phyloP scores from a whole-genome alignment of 257 asterid species.

The Marsdenia floribunda region DNA sequence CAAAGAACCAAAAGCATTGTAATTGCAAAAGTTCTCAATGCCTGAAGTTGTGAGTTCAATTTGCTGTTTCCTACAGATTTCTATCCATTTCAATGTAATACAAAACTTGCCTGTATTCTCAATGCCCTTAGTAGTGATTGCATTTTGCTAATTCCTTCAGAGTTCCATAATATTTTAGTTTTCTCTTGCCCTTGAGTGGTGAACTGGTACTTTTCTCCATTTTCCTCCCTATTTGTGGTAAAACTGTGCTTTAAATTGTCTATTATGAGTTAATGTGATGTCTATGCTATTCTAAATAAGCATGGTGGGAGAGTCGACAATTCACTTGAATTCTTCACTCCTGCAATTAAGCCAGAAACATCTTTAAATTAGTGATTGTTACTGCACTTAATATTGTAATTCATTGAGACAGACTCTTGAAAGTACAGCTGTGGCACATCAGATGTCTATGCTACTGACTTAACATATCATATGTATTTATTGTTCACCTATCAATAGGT shows the following conservation, averaged over 20 bases:
- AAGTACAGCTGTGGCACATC: background rate
- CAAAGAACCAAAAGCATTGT: constrained; percentile 68
- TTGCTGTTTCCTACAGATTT: background rate
- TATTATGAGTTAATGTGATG: background rate
- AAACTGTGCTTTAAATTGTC: background rate
- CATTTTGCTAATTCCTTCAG: background rate
- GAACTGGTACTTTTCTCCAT: background rate
- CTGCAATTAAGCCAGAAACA: background rate
- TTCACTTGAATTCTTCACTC: background rate
- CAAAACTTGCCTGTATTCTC: constrained; percentile 17
- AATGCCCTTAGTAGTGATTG: no score
- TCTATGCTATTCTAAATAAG: background rate
- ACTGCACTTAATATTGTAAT: background rate
- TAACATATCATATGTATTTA: background rate
- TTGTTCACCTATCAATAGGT: constrained; percentile 31
- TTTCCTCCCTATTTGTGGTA: background rate
- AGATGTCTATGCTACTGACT: background rate
- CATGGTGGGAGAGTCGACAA: background rate
- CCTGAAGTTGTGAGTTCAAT: constrained; percentile 62
- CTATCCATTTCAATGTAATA: constrained; percentile 24
- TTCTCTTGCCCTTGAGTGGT: background rate
- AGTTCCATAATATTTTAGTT: background rate
- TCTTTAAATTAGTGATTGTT: background rate
- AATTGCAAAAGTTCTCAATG: constrained; percentile 68
- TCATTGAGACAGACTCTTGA: constrained; percentile 1